Base-by-base conservation (phyloP, 2,329 filamentous ascomycete genomes). In the Remersonia thermophila region DNA sequence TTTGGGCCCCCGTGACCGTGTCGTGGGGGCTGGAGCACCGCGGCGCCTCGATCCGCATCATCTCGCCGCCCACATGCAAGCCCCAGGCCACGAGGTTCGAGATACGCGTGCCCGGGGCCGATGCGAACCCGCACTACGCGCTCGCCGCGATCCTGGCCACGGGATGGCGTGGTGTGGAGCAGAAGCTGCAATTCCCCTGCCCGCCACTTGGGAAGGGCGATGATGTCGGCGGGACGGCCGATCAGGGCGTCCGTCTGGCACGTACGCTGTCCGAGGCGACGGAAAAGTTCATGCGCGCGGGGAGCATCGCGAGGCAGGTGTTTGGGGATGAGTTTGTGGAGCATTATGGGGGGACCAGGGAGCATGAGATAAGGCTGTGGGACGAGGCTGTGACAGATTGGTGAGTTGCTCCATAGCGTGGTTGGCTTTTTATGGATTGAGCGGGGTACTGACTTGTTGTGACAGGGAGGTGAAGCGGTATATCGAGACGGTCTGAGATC, bases 311-410 rank as follows among this genome's bases (percentile, higher is more conserved):
- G n/a, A 71, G 91, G 39, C 83, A 96, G 55, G 83, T 94, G 0
- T 83, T 98, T 58, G 91, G 91, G 0, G 82, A 96, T 56, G 83
- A 80, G 7, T 98, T 98, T 60, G 91, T 98, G 3, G 87, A 96
- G 12, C 91, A 96, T 58, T 98, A 80, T 63, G 84, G 80, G 10
- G 91, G 91, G 12, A 94, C 89, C 13, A 73, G 91, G 45, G 80
- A 93, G 57, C 87, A 98, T 59, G 91, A 98, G 61, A 71, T 91
- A 40, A 67, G 83, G 42, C 61, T 94, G 14, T 98, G 83, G 81
- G 87, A 96, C 51, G 89, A 96, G 57, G 87, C 87, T 2, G 89
- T 96, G 5, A 96, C 91, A 14, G 91, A 96, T 58, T 96, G 89
- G 86, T 89, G 68, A 58, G 81, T 77, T 10, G 16, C 25, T 20